phyloP scores from a whole-genome alignment of 2,329 filamentous ascomycete genomes.

The Colletotrichum limetticola region DNA sequence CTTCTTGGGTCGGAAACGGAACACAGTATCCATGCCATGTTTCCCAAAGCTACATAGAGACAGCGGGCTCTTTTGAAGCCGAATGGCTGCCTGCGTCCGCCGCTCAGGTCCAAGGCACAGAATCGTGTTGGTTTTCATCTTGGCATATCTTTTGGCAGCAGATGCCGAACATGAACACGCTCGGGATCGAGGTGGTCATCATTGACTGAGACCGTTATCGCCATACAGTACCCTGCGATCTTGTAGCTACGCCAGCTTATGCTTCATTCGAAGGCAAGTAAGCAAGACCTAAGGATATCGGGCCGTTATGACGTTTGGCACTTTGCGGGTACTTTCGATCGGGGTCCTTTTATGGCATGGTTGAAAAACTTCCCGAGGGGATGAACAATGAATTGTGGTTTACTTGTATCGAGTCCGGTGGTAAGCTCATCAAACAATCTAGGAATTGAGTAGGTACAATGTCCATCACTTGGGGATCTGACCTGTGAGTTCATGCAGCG shows the following conservation, averaged over 20 bases:
- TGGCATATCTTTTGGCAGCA: neutral
- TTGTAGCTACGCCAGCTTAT: neutral
- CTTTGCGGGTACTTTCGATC: neutral
- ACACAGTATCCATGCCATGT: neutral
- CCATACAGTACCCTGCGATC: neutral
- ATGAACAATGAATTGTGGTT: no score
- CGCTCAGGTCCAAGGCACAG: neutral
- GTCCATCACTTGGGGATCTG: no score
- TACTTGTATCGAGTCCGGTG: no score
- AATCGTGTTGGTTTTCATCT: neutral
- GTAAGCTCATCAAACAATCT: neutral
- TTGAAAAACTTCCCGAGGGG: no score
- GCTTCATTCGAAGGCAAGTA: no score
- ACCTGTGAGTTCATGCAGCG: no score
- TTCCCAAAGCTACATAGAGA: neutral
- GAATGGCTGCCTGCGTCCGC: slow-evolving; percentile 15
- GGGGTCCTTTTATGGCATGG: no score
- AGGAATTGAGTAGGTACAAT: no score
- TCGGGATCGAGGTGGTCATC: neutral
- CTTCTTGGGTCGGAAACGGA: neutral
- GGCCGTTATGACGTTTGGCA: neutral
- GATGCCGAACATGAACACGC: neutral
- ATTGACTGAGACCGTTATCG: neutral
- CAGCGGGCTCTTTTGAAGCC: neutral
- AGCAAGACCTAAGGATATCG: no score